phyloP scores from a whole-genome alignment of 225 moss, liverwort and hornwort genomes.

The Pleurozium schreberi region DNA sequence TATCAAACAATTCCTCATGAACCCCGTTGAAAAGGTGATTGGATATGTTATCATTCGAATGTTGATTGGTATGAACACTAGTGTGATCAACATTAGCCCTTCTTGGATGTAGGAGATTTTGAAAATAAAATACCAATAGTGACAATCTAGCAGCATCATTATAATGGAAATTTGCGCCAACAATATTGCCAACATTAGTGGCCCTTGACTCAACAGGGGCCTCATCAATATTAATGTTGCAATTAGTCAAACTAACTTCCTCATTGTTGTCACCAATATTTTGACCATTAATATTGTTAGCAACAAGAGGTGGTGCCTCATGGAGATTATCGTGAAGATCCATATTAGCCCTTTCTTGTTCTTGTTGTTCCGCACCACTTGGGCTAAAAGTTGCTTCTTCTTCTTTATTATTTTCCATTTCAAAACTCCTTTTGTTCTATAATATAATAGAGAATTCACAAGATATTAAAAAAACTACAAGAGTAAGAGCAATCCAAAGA shows the following conservation, averaged over 20 bases:
- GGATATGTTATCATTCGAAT: accelerated
- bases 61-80: not conserved
- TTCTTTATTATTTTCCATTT: not conserved
- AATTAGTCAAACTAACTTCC: not conserved
- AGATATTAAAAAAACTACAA: not conserved
- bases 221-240: not conserved
- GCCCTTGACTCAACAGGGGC: accelerated
- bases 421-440: not conserved
- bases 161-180: no score
- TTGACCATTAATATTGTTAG: no score
- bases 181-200: no score
- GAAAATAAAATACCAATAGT: not conserved
- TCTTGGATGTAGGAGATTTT: accelerated
- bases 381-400: not conserved
- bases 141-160: not conserved
- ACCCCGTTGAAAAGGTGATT: not conserved
- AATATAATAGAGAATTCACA: not conserved
- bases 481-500: not conserved
- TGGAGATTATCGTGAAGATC: not conserved
- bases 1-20: not conserved
- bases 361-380: not conserved
- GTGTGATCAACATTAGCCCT: accelerated
- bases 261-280: no score
- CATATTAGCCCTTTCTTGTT: no score
- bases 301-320: not conserved